Evolutionary conservation across 2,329 filamentous ascomycete genomes (phyloP).

Genomic region (Fusarium nanum): DNA sequence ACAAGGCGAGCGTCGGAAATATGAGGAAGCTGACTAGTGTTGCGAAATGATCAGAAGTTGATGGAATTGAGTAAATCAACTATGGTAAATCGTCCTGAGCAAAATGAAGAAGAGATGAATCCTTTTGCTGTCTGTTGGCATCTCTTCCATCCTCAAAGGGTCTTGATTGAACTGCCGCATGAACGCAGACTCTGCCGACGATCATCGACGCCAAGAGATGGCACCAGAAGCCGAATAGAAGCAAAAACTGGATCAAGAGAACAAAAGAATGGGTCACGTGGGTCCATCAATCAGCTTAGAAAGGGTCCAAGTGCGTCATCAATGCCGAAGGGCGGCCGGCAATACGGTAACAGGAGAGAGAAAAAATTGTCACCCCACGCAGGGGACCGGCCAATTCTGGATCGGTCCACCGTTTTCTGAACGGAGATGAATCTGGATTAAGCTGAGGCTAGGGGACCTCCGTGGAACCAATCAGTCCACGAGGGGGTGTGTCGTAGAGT

Average conservation of each 20-base stretch:
- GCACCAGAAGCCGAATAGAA: constrained; percentile 24
- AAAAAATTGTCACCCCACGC: constrained; percentile 23
- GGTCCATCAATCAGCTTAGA: constrained; percentile 6
- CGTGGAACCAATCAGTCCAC: constrained; percentile 13
- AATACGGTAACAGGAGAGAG: constrained; percentile 17
- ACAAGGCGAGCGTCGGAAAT: constrained; percentile 31
- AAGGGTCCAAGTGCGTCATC: constrained; percentile 35
- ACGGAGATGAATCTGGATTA: constrained; percentile 37
- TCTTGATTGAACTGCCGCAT: not conserved
- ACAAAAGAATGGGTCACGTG: constrained; percentile 18
- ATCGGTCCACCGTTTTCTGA: constrained; percentile 34
- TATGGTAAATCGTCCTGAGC: rapidly evolving
- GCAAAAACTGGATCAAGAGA: constrained; percentile 32
- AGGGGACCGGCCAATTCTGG: not conserved
- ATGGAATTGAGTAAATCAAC: not conserved
- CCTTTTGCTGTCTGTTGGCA: not conserved
- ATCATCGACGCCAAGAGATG: constrained; percentile 37
- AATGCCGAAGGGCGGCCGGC: constrained; percentile 19
- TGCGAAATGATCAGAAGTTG: not conserved
- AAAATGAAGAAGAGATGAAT: not conserved
- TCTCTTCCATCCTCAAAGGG: not conserved
- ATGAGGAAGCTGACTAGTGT: constrained; percentile 27
- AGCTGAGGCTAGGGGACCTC: constrained; percentile 11
- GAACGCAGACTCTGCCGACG: constrained; percentile 13
- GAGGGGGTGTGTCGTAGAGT: not conserved